Base-by-base conservation (phyloP, 306 rosid genomes). In the Quercus wislizeni region DNA sequence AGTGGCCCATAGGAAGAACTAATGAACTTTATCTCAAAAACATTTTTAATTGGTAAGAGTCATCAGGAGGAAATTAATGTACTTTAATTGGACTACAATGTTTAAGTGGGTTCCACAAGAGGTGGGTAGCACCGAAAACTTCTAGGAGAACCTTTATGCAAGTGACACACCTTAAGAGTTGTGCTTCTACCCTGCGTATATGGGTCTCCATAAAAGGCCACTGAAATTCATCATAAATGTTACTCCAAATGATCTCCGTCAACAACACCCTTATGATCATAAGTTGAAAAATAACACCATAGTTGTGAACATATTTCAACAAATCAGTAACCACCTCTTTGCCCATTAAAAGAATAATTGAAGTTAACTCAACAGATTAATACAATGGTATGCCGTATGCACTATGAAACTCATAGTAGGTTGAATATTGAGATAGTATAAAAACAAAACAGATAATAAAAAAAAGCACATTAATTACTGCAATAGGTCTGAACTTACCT, bases 401-500 rank as follows among this genome's bases (percentile, higher is more conserved):
- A 21, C 56, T 61, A 63, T 74, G 54, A 31, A 75, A 57, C 8
- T 51, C 59, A 55, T 76, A 59, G 57, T 33, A 78, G 58, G 55
- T 73, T 55, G 57, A 74, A 76, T 15, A 63, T 20, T 21, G 51
- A 76, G 55, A 23, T 18, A 17, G 13, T 28, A 23, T 17, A 67
- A 62, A 73, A 78, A 35, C 3, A 30, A 70, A 76, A 41, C 20
- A 6, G 27, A 69, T 19, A 67, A 33, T 23, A 52, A 61, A 56
- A 63, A 27, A 12, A 21, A 17, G 38, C 6, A 49, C 13, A 49
- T 63, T 3, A 27, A 43, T 27, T 64, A 18, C 13, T 30, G 18
- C 20, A 57, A 15, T 68, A 51, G 69, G 69, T 68, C 23, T 82
- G 69, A 76, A 28, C 77, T 80, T 83, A 92, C 99, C 96, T 81